Conservation (phyloP, 2,329 filamentous ascomycete genomes). For the Emydomyces testavorans region DNA sequence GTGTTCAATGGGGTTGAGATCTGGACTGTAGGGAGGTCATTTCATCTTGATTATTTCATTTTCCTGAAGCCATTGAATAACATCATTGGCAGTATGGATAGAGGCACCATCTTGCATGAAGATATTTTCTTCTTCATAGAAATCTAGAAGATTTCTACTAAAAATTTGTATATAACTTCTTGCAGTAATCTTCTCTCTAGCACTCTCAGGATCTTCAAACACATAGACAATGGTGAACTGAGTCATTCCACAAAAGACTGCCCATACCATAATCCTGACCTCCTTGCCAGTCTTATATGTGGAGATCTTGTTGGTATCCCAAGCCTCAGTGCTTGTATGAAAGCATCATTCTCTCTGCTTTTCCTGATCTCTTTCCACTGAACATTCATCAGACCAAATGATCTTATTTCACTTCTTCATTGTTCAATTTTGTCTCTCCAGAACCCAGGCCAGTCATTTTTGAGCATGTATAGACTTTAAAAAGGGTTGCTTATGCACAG, state of each 20-base stretch:
- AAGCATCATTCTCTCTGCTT: background rate
- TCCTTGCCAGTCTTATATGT: conserved; percentile 4
- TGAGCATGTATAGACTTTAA: too few relatives aligned
- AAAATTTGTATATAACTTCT: conserved; percentile 3
- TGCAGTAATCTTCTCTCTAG: background rate
- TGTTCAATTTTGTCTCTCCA: too few relatives aligned
- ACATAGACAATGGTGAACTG: background rate
- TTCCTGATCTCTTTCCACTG: background rate
- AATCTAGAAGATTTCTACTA: background rate
- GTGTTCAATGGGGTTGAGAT: conserved; percentile 20
- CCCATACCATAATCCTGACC: background rate
- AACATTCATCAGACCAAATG: too few relatives aligned
- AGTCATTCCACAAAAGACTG: background rate
- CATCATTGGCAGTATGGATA: background rate
- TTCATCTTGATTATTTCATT: background rate
- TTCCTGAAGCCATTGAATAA: background rate
- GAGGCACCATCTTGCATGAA: conserved; percentile 1
- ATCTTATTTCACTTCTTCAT: too few relatives aligned
- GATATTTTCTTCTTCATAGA: background rate
- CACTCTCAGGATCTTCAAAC: background rate
- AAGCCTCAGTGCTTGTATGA: background rate
- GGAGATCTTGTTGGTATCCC: background rate
- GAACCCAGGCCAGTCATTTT: too few relatives aligned
- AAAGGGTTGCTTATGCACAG: too few relatives aligned
- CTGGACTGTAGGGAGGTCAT: conserved; percentile 18